Base-by-base conservation (phyloP, 805 yeast genomes). In the Candida andamanensis region DNA sequence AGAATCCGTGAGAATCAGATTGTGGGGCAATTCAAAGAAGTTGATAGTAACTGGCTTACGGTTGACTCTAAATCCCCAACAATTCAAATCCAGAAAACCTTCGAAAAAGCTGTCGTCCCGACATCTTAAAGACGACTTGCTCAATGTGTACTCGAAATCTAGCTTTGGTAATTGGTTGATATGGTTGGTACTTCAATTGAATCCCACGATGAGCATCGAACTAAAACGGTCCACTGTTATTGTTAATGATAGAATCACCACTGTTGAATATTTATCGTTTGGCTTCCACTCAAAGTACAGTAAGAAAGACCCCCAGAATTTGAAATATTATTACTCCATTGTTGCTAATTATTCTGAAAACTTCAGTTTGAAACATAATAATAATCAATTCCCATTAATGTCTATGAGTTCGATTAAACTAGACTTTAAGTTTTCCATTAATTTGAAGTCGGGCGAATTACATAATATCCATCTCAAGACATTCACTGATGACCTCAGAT, bases 21-120 rank as follows among this genome's bases (percentile, higher is more conserved):
- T 63, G 13, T 65, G 70, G 70, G 68, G 69, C 5, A 60, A 56
- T 30, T 39, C 58, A 13, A 40, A 56, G 25, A 51, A 42, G 45
- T 23, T 62, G 6, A 57, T 64, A 14, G 19, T 63, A 4, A 54
- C 54, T 17, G 44, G 34, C 3, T 28, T 54, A 15, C 23, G 28
- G 5, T 16, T 26, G 7, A 24, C 16, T 6, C 9, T 37, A 14
- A 13, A 18, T 15, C 8, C 14, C 16, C 27, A 19, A 22, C 15
- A 19, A 26, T n/a, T n/a, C n/a, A 19, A 11, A 11, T 19, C 22
- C 22, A 8, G 22, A 11, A 19, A 11, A 11, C 8, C 10, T 11
- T 8, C 8, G 22, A 8, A 8, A 19, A 11, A 11, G 8, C 8
- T 8, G 22, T 8, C 10, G 8, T 19, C 22, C 11, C 22, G 22